Percentiles rank a stretch among this genome's conserved stretches.
Evolutionary conservation across 306 rosid genomes (phyloP).

Genomic region (Lagenaria siceraria): DNA sequence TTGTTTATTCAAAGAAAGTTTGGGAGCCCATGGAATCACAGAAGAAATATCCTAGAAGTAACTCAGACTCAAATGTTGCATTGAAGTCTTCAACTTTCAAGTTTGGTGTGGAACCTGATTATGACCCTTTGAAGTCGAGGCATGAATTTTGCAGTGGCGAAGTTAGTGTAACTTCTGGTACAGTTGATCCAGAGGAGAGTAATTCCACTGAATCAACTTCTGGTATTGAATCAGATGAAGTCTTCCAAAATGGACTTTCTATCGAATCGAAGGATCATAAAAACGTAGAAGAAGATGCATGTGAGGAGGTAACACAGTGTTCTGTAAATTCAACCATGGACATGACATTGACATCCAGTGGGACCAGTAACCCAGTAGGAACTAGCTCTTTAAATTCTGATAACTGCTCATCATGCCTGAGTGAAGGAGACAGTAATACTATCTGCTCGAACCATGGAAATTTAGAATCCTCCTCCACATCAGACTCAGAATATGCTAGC

Average conservation of each 20-base stretch:
- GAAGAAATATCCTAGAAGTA: slow-evolving; percentile 59
- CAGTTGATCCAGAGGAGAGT: slow-evolving; percentile 29
- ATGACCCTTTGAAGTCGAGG: slow-evolving; percentile 29
- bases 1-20: slow-evolving; percentile 59
- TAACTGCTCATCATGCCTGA: slow-evolving; percentile 67
- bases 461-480: slow-evolving; percentile 68
- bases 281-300: slow-evolving; percentile 25
- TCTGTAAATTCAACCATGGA: slow-evolving; percentile 8
- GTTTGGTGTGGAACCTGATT: slow-evolving; percentile 30
- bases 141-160: slow-evolving; percentile 15
- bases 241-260: slow-evolving; percentile 25
- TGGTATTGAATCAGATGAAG: slow-evolving; percentile 23
- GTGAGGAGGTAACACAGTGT: slow-evolving; percentile 24
- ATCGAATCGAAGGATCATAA: slow-evolving; percentile 30
- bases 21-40: slow-evolving; percentile 87
- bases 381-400: slow-evolving; percentile 49
- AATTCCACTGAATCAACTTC: slow-evolving; percentile 38
- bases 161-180: slow-evolving; percentile 20
- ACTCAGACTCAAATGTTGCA: slow-evolving; percentile 59
- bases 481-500: slow-evolving; percentile 88
- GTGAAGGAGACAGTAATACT: slow-evolving; percentile 82
- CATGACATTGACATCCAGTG: slow-evolving; percentile 15
- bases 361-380: slow-evolving; percentile 29
- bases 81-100: slow-evolving; percentile 30
- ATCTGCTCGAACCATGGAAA: slow-evolving; percentile 61